Evolutionary conservation across 2,329 filamentous ascomycete species (phyloP).

Genomic region (Fusarium avenaceum): DNA sequence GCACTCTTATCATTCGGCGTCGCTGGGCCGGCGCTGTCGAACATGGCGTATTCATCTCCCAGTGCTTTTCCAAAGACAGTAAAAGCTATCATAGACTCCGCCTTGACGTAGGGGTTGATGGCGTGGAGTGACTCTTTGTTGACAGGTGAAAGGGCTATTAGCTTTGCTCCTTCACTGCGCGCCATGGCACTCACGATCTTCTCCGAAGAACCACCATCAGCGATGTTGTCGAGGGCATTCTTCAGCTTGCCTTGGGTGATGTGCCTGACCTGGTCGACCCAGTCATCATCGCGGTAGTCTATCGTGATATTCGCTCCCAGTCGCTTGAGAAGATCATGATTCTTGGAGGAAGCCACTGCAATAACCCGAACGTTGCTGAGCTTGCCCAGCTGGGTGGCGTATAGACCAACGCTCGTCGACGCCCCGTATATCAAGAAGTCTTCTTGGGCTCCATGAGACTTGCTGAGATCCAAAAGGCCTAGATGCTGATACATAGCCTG

Average conservation of each 20-base stretch:
- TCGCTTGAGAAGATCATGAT: background rate
- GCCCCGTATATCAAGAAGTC: conserved; percentile 13
- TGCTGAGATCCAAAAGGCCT: background rate
- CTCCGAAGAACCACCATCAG: background rate
- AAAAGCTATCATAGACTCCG: conserved; percentile 4
- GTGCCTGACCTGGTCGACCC: conserved; percentile 4
- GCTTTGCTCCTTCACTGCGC: background rate
- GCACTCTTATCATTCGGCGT: background rate
- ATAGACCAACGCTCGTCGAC: conserved; percentile 18
- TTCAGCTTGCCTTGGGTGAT: background rate
- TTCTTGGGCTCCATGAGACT: accelerated
- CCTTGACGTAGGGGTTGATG: conserved; percentile 2
- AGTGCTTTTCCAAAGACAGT: conserved; percentile 19
- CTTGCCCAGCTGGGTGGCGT: conserved; percentile 18
- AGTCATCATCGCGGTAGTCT: conserved; percentile 9
- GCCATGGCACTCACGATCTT: background rate
- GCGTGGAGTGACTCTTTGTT: background rate
- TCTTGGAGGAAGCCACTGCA: conserved; percentile 13
- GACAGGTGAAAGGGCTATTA: conserved; percentile 9
- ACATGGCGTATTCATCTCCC: background rate
- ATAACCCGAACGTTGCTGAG: conserved; percentile 8
- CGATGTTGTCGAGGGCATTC: conserved; percentile 16
- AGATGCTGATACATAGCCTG: conserved; percentile 11
- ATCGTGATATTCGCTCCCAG: conserved; percentile 1
- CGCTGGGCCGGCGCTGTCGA: background rate